Percentiles rank a stretch among this genome's conserved stretches.
Conservation (phyloP, 352 stramenopile genomes). For the Hyaloperonospora brassicae region DNA sequence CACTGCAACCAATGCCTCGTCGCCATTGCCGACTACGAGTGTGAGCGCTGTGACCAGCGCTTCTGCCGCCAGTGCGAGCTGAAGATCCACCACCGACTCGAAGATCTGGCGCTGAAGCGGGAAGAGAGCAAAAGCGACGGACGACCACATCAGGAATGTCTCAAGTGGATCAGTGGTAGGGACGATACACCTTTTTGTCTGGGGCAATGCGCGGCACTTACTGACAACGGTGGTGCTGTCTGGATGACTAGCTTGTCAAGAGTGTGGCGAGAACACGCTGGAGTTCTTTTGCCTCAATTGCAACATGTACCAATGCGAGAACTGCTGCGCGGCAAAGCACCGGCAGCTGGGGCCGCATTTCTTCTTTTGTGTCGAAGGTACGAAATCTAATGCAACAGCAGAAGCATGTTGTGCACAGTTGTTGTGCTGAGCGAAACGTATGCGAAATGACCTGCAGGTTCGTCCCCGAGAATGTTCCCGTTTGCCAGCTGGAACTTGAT, state of each 20-base stretch:
- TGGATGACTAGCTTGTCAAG: conserved; percentile 50
- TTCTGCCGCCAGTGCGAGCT: conserved; percentile 46
- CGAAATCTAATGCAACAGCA: neutral
- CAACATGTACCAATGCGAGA: conserved; percentile 47
- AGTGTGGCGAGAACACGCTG: conserved; percentile 30
- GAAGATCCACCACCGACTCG: conserved; percentile 32
- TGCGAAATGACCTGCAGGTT: conserved; percentile 16
- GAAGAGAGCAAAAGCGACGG: conserved; percentile 44
- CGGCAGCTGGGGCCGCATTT: conserved; percentile 29
- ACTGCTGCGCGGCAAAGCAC: conserved; percentile 41
- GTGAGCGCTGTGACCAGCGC: conserved; percentile 33
- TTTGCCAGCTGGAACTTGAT: conserved; percentile 38
- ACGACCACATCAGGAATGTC: conserved; percentile 40
- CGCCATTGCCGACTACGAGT: conserved; percentile 37
- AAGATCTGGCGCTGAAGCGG: conserved; percentile 15
- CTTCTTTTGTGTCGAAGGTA: conserved; percentile 58
- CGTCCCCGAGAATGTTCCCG: conserved; percentile 30
- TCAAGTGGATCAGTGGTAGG: conserved; percentile 40
- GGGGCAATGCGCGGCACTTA: neutral
- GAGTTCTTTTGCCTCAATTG: conserved; percentile 58
- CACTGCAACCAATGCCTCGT: conserved; percentile 33
- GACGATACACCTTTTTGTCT: neutral
- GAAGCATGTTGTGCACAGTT: too few relatives aligned
- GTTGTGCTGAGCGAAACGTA: neutral
- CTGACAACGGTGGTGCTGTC: conserved; percentile 5